phyloP scores from a whole-genome alignment of 2,329 filamentous ascomycete species.

The Metarhizium humberi region DNA sequence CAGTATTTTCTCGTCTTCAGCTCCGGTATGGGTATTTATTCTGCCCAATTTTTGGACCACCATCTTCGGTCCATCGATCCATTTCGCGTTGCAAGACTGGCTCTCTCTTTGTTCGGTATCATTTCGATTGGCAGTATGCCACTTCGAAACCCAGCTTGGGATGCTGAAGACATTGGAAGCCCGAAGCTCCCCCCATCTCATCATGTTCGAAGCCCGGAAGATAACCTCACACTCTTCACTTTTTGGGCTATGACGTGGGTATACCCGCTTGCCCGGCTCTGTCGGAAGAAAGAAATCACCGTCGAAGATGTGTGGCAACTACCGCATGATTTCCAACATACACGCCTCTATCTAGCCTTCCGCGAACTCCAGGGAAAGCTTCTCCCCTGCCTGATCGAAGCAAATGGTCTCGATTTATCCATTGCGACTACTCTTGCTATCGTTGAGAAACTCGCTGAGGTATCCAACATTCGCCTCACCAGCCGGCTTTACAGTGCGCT shows the following conservation, averaged over 20 bases:
- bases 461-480: slow-evolving; percentile 28
- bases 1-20: slow-evolving; percentile 27
- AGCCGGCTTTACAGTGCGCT: slow-evolving; percentile 26
- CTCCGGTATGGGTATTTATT: slow-evolving; percentile 20
- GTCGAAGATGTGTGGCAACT: slow-evolving; percentile 77
- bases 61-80: slow-evolving; percentile 11
- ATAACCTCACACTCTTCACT: slow-evolving; percentile 69
- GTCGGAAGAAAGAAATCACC: slow-evolving; percentile 55
- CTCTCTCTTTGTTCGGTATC: slow-evolving; percentile 16
- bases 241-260: slow-evolving; percentile 85
- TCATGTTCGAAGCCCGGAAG: slow-evolving; percentile 61
- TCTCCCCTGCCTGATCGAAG: slow-evolving; percentile 56
- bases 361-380: slow-evolving; percentile 65
- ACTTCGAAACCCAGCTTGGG: slow-evolving; percentile 26
- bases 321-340: slow-evolving; percentile 74
- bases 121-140: slow-evolving; percentile 27
- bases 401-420: slow-evolving; percentile 71
- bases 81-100: slow-evolving; percentile 14
- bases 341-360: slow-evolving; percentile 64
- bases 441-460: slow-evolving; percentile 31
- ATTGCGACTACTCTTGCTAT: slow-evolving; percentile 58
- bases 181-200: slow-evolving; percentile 16
- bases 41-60: slow-evolving; percentile 19
- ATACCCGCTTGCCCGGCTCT: slow-evolving; percentile 58
- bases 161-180: slow-evolving; percentile 20